These are phyloP conservation scores for Cornus controversa DNA, from an alignment of 148 eudicot species.

Conservation along the genomic window DNA sequence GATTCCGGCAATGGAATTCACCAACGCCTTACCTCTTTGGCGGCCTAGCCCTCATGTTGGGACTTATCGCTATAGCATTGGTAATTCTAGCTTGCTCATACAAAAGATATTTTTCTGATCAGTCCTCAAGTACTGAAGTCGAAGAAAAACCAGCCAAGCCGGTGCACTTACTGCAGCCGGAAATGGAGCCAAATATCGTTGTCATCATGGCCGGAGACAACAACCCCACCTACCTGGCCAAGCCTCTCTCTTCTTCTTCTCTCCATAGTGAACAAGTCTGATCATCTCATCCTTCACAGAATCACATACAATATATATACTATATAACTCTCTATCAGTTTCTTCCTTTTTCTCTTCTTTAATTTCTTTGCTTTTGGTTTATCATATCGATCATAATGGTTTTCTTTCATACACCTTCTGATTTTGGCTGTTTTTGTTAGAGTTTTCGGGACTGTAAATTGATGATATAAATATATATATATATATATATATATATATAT, in stretches of 20 bases:
- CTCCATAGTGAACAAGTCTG: slow-evolving; percentile 18
- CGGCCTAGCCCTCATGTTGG: slow-evolving; percentile 35
- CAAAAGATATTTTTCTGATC: slow-evolving; percentile 17
- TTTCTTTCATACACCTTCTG: not conserved
- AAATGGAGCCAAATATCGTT: slow-evolving; percentile 46
- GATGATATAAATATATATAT: not conserved
- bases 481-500: too few relatives aligned
- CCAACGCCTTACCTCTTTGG: slow-evolving; percentile 51
- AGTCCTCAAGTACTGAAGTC: not conserved
- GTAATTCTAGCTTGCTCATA: slow-evolving; percentile 52
- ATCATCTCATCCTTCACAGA: not conserved
- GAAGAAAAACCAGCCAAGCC: slow-evolving; percentile 6
- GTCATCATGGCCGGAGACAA: slow-evolving; percentile 77
- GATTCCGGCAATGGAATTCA: slow-evolving; percentile 38
- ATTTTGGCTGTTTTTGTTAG: not conserved
- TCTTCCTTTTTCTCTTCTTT: too few relatives aligned
- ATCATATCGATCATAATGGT: too few relatives aligned
- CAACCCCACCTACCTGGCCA: slow-evolving; percentile 53
- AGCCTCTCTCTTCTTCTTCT: slow-evolving; percentile 24
- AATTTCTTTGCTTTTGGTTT: too few relatives aligned
- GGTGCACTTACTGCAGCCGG: slow-evolving; percentile 5
- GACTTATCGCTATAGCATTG: slow-evolving; percentile 44
- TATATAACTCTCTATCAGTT: too few relatives aligned
- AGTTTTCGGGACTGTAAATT: not conserved
- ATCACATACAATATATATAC: too few relatives aligned